Evolutionary conservation across 192 early-diverging fungal genomes (phyloP).

Genomic region (Mortierella hygrophila): DNA sequence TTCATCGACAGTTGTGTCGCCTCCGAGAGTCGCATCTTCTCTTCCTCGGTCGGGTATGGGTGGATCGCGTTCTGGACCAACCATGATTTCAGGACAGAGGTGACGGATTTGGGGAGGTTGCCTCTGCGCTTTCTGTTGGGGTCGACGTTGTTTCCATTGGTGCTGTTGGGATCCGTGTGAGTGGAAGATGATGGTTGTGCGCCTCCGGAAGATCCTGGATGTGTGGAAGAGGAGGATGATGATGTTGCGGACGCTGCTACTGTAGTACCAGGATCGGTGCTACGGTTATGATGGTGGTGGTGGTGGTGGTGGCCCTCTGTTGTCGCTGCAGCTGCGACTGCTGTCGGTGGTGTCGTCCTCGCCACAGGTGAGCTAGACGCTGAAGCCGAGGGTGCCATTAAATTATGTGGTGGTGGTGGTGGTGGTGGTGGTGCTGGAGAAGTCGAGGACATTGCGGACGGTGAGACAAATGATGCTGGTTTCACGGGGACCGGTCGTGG

Average conservation of each 20-base stretch:
- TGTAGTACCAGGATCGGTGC: not conserved
- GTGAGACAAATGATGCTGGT: not conserved
- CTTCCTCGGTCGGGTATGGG: constrained; percentile 77
- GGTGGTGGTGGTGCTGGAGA: constrained; percentile 2
- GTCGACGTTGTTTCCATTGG: constrained; percentile 15
- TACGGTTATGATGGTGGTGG: not conserved
- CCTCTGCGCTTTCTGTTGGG: constrained; percentile 62
- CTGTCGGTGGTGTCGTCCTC: not conserved
- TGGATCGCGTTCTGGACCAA: constrained; percentile 69
- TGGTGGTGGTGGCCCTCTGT: not conserved
- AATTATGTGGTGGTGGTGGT: not conserved
- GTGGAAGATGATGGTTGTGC: not conserved
- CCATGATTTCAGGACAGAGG: constrained; percentile 72
- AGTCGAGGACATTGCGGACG: not conserved
- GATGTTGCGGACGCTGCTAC: not conserved
- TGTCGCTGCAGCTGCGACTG: not conserved
- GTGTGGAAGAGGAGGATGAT: not conserved
- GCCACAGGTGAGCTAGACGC: not conserved
- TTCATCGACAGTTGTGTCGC: constrained; percentile 70
- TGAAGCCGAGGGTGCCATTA: not conserved
- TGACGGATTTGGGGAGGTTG: constrained; percentile 71
- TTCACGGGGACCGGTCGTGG: constrained; percentile 44
- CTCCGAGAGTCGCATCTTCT: constrained; percentile 65
- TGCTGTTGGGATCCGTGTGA: not conserved
- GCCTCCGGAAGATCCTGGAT: not conserved